Base-by-base conservation (phyloP, 257 asterid species). In the Solanum stenotomum region DNA sequence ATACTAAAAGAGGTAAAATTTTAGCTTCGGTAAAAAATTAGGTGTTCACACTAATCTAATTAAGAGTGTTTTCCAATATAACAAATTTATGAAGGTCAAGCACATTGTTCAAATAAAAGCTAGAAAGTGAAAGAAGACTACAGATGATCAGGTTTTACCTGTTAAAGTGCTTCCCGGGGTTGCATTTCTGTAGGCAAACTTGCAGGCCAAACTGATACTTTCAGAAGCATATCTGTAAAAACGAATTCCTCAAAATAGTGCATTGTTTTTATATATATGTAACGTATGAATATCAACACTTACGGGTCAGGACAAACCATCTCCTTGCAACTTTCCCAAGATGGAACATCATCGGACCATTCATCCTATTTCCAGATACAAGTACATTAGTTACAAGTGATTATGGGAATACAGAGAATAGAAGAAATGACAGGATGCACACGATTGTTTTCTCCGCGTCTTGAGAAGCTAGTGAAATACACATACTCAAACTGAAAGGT, bases 161-260 rank as follows among this genome's bases (percentile, higher is more conserved):
- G 92, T 95, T 88, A 97, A 93, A 85, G 96, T 97, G 94, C 90
- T 94, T 90, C 99, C 98, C 40, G 98, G 96, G 71, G 98, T 94
- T 90, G 98, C 98, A 86, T 97, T 97, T 94, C 99, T 94, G 94
- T 97, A 97, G 79, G 99, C 98, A 87, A 40, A 97, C 86, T 93
- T 94, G 88, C 99, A 97, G 29, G 99, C 98, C 75, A 94, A 59
- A 13, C 87, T 86, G 88, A 97, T 63, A 89, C 99, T 96, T 93
- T 97, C 98, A 87, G 98, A 93, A 88, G 99, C 99, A 89, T 94
- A 97, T 93, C 99, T 97, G 96, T 87, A 90, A 87, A 88, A 72
- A n/a, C n/a, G 3, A 18, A 15, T 49, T 49, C 70, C 44, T 82
- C 40, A 82, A 49, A 82, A 6, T 18, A 49, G 31, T 82, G 70